phyloP scores from a whole-genome alignment of 257 asterid species.

The Solanum clarkiae region DNA sequence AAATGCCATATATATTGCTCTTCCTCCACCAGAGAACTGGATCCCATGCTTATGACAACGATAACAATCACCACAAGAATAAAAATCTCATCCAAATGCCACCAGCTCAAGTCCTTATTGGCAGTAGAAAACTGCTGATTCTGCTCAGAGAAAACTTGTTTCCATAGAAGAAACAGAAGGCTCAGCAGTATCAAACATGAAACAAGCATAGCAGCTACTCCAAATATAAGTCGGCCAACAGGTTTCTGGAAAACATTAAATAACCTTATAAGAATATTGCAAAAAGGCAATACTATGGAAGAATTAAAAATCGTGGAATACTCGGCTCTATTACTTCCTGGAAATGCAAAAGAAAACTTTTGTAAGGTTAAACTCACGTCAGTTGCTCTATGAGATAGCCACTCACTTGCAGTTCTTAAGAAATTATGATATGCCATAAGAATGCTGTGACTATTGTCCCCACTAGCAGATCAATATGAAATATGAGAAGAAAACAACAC shows the following conservation, averaged over 20 bases:
- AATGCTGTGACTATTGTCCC: conserved; percentile 23
- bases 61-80: conserved; percentile 24
- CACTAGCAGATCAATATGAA: conserved; percentile 18
- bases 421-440: conserved; percentile 49
- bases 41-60: conserved; percentile 66
- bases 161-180: conserved; percentile 33
- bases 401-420: conserved; percentile 55
- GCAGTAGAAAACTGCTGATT: conserved; percentile 3
- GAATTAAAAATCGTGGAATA: not conserved
- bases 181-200: conserved; percentile 45
- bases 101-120: conserved; percentile 5
- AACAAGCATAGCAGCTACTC: conserved; percentile 53
- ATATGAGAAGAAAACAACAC: conserved; percentile 7
- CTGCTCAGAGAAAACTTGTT: conserved; percentile 21
- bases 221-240: conserved; percentile 40
- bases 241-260: conserved; percentile 53
- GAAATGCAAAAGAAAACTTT: not conserved
- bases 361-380: conserved; percentile 41
- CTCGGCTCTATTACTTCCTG: not conserved
- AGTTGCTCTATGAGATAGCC: conserved; percentile 80
- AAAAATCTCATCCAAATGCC: conserved; percentile 58
- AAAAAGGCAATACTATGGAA: not conserved
- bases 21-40: conserved; percentile 95
- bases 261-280: not conserved
- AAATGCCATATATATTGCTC: conserved; percentile 90